These are phyloP conservation scores for Eutrema yunnanense DNA, from an alignment of 345 rosid genomes.

Conservation along the genomic window DNA sequence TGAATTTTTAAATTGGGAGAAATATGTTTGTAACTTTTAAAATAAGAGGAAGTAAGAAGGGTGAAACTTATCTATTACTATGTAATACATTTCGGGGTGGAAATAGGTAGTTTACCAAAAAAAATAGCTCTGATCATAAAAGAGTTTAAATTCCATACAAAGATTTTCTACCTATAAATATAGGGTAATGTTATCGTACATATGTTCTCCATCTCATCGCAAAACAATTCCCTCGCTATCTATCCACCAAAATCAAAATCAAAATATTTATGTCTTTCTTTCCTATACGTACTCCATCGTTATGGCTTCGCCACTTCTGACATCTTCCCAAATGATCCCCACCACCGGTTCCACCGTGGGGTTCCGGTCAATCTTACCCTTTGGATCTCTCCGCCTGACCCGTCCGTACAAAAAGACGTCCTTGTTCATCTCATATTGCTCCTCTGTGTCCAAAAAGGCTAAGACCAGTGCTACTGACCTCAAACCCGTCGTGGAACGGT, in stretches of 20 bases:
- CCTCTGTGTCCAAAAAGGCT: constrained; percentile 12
- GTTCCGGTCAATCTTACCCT: neutral
- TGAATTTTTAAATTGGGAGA: no score
- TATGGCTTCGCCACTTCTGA: neutral
- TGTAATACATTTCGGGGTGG: no score
- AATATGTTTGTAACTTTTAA: no score
- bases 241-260: neutral
- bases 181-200: neutral
- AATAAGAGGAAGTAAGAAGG: no score
- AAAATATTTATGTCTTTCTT: neutral
- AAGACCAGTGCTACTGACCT: neutral
- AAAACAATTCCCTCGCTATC: neutral
- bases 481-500: constrained; percentile 17
- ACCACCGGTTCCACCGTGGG: neutral
- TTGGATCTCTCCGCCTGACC: constrained; percentile 3
- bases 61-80: no score
- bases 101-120: no score
- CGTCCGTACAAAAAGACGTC: constrained; percentile 5
- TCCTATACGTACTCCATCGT: no score
- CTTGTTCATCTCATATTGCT: constrained; percentile 12
- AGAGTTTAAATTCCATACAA: neutral
- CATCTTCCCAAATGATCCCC: constrained; percentile 15
- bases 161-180: neutral
- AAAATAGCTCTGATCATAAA: neutral
- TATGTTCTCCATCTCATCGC: constrained; percentile 1